Percentiles rank a stretch among this genome's conserved stretches.
These are phyloP conservation scores for Rhodotorula sp. DNA, from an alignment of 1,284 basidiomycete species.

Conservation along the genomic window DNA sequence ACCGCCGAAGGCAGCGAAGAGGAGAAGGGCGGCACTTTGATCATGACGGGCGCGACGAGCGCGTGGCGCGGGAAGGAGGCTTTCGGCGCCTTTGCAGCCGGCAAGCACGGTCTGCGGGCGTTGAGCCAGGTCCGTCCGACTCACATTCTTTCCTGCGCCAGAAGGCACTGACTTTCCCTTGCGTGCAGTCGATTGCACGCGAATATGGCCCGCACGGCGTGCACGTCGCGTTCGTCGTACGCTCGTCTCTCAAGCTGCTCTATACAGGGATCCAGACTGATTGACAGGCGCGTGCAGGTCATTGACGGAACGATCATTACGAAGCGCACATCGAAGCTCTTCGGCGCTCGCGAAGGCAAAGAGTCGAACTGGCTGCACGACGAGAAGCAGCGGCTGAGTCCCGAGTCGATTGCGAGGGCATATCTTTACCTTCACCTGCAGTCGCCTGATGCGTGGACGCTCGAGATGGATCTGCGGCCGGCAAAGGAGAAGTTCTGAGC, in stretches of 20 bases:
- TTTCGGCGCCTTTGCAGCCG: constrained; percentile 68
- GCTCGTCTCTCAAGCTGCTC: constrained; percentile 41
- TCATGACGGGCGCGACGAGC: constrained; percentile 77
- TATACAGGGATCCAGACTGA: too few species aligned
- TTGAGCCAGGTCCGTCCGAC: constrained; percentile 48
- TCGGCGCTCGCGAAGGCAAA: constrained; percentile 12
- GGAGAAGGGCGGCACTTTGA: constrained; percentile 64
- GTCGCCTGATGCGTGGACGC: constrained; percentile 65
- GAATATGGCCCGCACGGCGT: constrained; percentile 78
- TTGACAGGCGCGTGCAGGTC: constrained; percentile 42
- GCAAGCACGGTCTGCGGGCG: constrained; percentile 67
- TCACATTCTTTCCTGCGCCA: too few species aligned
- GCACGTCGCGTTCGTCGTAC: constrained; percentile 55
- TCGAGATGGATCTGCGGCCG: constrained; percentile 65
- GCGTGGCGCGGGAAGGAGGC: constrained; percentile 64
- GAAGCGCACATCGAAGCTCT: constrained; percentile 50
- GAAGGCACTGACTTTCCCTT: background rate
- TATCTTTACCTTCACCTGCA: constrained; percentile 55
- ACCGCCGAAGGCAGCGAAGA: constrained; percentile 51
- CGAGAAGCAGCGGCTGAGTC: constrained; percentile 57
- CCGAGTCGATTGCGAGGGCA: constrained; percentile 66
- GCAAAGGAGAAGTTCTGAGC: constrained; percentile 35
- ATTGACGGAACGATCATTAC: constrained; percentile 60
- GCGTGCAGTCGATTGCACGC: constrained; percentile 70
- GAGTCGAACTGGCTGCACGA: constrained; percentile 54